Evolutionary conservation across 345 rosid species (phyloP).

Genomic region (Orychophragmus violaceus): DNA sequence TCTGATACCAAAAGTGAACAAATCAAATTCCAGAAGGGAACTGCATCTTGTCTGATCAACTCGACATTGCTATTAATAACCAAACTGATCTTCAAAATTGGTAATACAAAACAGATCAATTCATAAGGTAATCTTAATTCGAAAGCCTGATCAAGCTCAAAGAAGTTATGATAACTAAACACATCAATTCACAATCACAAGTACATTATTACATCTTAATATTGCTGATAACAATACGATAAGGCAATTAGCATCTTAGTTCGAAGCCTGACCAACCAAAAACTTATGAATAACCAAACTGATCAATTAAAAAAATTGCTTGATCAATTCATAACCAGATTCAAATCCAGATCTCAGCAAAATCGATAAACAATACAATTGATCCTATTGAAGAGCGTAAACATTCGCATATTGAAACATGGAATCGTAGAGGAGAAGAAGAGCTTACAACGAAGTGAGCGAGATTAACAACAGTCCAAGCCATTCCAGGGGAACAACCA

Average conservation of each 20-base stretch:
- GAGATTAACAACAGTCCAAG: conserved; percentile 82
- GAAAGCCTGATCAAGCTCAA: background rate
- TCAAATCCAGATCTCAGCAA: conserved; percentile 16
- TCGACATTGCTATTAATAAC: background rate
- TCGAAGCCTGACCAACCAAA: too few relatives aligned
- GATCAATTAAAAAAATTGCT: background rate
- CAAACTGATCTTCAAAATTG: too few relatives aligned
- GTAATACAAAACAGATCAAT: too few relatives aligned
- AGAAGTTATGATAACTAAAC: background rate
- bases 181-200: too few relatives aligned
- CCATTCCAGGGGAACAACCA: conserved; percentile 73
- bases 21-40: background rate
- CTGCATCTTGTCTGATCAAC: background rate
- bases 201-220: too few relatives aligned
- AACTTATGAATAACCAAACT: too few relatives aligned
- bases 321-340: background rate
- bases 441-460: conserved; percentile 51
- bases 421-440: too few relatives aligned
- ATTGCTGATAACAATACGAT: too few relatives aligned
- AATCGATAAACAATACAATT: background rate
- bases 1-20: background rate
- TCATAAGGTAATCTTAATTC: background rate
- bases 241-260: too few relatives aligned
- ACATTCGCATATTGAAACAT: too few relatives aligned
- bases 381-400: too few relatives aligned